phyloP scores from a whole-genome alignment of 441 rosid genomes.

The Populus tomentosa region DNA sequence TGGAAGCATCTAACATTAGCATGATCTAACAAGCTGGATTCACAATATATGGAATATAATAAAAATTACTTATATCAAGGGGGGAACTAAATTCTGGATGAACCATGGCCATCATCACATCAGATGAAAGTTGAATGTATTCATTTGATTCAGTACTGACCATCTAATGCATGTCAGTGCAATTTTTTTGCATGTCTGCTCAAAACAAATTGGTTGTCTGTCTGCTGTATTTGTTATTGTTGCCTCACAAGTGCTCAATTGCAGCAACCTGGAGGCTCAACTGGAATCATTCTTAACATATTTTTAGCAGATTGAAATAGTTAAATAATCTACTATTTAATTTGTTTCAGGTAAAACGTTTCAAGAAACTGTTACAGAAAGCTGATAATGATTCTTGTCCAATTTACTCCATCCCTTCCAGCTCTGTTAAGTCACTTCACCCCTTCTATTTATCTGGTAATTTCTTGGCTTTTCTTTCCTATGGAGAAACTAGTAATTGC shows the following conservation, averaged over 20 bases:
- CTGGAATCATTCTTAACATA: too few relatives aligned
- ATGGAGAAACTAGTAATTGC: constrained; percentile 7
- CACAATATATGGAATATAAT: neutral
- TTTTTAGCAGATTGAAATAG: neutral
- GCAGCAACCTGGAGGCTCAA: neutral
- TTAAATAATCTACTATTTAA: constrained; percentile 9
- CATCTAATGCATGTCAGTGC: neutral
- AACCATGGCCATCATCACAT: neutral
- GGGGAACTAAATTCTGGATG: neutral
- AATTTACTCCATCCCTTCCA: constrained; percentile 39
- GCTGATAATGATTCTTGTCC: constrained; percentile 65
- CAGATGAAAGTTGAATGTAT: neutral
- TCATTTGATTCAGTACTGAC: neutral
- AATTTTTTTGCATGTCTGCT: neutral
- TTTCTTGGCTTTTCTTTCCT: constrained; percentile 12
- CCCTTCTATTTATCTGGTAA: constrained; percentile 59
- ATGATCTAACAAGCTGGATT: neutral
- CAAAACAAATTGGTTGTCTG: neutral
- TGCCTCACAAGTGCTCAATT: neutral
- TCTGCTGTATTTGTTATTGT: neutral
- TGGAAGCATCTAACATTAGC: neutral
- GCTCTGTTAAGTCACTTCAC: constrained; percentile 48
- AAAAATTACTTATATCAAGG: neutral
- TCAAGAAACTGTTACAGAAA: constrained; percentile 65
- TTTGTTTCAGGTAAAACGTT: constrained; percentile 65